These are phyloP conservation scores for Chlorella sp. DNA, from an alignment of 139 green algal genomes.

Conservation along the genomic window DNA sequence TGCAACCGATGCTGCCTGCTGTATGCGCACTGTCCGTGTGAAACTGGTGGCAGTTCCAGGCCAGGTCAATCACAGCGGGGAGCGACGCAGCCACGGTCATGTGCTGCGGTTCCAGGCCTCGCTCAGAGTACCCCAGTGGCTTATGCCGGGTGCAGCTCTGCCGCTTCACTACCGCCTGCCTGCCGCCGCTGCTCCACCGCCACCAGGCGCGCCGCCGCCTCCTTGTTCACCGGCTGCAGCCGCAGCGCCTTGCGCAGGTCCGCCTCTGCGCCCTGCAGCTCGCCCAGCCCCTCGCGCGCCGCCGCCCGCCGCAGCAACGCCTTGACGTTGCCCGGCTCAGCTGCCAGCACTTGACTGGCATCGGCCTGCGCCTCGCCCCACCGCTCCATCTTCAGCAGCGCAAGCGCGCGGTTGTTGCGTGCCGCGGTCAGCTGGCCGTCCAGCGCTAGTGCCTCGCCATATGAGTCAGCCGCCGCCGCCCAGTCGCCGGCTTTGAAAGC, in stretches of 20 bases:
- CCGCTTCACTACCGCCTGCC: too few species aligned
- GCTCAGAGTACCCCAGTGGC: too few species aligned
- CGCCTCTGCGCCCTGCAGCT: constrained; percentile 21
- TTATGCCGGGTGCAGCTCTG: too few species aligned
- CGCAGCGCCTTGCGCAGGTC: constrained; percentile 48
- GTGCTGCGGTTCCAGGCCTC: too few species aligned
- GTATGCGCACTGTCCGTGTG: too few species aligned
- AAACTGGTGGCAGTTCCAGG: too few species aligned
- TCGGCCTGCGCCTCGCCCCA: constrained; percentile 60
- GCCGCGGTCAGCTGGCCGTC: too few species aligned
- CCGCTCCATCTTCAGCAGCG: constrained; percentile 66
- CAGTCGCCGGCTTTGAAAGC: constrained; percentile 72
- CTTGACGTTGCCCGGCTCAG: constrained; percentile 71
- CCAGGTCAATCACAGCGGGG: too few species aligned
- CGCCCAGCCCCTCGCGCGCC: constrained; percentile 40
- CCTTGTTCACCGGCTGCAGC: constrained; percentile 61
- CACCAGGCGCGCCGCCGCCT: constrained; percentile 45
- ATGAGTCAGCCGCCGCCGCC: constrained; percentile 44
- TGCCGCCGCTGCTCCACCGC: background rate
- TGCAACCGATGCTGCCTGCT: too few species aligned
- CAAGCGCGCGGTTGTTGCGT: constrained; percentile 80
- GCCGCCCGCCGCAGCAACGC: constrained; percentile 68
- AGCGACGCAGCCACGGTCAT: too few species aligned
- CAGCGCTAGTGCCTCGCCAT: constrained; percentile 5
- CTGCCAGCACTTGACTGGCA: constrained; percentile 50